Evolutionary conservation across 1,284 basidiomycete species (phyloP).

Genomic region (Rhodotorula sp.): DNA sequence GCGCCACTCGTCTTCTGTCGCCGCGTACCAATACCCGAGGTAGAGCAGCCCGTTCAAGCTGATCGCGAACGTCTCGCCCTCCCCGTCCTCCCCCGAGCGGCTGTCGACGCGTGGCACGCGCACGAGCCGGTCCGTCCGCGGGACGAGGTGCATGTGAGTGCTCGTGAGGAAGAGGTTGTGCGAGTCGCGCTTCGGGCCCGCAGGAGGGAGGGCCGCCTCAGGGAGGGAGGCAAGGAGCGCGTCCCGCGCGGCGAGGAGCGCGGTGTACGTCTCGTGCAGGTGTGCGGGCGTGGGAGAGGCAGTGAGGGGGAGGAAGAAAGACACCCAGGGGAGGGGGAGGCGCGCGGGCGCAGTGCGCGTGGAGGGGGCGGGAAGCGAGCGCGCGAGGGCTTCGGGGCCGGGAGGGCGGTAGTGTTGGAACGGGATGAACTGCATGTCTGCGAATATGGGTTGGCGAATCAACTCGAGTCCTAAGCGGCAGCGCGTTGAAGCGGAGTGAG

Average conservation of each 20-base stretch:
- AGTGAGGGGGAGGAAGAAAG: constrained; percentile 18
- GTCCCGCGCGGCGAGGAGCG: background rate
- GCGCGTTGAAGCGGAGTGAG: background rate
- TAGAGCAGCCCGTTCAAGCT: constrained; percentile 29
- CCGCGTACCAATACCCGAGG: constrained; percentile 25
- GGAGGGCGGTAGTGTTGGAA: constrained; percentile 26
- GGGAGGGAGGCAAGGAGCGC: constrained; percentile 2
- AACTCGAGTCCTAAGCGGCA: background rate
- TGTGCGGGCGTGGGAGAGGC: background rate
- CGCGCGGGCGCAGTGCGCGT: background rate
- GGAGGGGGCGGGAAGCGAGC: background rate
- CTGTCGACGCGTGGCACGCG: background rate
- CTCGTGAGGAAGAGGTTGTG: constrained; percentile 33
- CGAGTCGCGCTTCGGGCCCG: background rate
- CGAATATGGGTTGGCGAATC: no score
- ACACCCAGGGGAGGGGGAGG: constrained; percentile 28
- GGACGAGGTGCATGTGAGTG: constrained; percentile 17
- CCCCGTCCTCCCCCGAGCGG: background rate
- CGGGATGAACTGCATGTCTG: constrained; percentile 37
- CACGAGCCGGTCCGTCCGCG: constrained; percentile 18
- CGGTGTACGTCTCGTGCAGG: background rate
- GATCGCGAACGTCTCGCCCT: background rate
- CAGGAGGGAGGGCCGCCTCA: background rate
- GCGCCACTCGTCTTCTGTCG: constrained; percentile 1
- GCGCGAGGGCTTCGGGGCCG: constrained; percentile 19